A percentile compares a stretch with the other conserved stretches of the same genome.
Conservation (phyloP, 2,329 filamentous ascomycete genomes). For the Sphaerulina vaccinii region DNA sequence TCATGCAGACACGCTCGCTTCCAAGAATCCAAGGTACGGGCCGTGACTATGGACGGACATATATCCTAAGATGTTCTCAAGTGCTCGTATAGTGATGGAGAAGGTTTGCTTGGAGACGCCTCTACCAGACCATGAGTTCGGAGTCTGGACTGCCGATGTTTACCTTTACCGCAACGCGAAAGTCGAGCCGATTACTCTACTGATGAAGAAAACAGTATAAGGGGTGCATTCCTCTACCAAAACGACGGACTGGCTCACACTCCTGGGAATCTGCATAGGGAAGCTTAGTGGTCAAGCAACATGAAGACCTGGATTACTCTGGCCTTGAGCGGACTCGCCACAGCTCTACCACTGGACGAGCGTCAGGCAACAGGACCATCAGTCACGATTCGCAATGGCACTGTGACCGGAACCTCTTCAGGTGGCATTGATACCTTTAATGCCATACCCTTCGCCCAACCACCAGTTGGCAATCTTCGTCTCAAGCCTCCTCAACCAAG, state of each 20-base stretch:
- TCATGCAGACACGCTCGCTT: neutral
- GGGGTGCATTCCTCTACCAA: neutral
- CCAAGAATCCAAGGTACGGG: neutral
- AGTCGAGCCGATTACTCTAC: neutral
- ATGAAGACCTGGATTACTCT: neutral
- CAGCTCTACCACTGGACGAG: neutral
- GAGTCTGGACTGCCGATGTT: too few species aligned
- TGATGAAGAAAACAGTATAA: neutral
- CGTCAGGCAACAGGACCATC: constrained; percentile 9
- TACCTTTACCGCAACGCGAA: neutral
- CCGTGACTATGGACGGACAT: neutral
- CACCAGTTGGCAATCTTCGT: constrained; percentile 64
- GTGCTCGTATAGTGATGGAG: neutral
- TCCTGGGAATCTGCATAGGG: too few species aligned
- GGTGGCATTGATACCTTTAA: constrained; percentile 64
- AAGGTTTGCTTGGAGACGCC: neutral
- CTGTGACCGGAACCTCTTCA: constrained; percentile 51
- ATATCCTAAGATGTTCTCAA: neutral
- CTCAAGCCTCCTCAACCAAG: constrained; percentile 67
- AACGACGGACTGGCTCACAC: neutral
- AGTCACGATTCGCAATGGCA: constrained; percentile 54
- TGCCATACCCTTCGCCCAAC: constrained; percentile 72
- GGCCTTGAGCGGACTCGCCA: neutral
- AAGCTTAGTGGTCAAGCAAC: neutral
- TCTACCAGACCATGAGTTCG: neutral